A percentile compares a stretch with the other conserved stretches of the same genome.
Conservation (phyloP, 2,329 filamentous ascomycete genomes). For the Sarocladiaceae sp. region DNA sequence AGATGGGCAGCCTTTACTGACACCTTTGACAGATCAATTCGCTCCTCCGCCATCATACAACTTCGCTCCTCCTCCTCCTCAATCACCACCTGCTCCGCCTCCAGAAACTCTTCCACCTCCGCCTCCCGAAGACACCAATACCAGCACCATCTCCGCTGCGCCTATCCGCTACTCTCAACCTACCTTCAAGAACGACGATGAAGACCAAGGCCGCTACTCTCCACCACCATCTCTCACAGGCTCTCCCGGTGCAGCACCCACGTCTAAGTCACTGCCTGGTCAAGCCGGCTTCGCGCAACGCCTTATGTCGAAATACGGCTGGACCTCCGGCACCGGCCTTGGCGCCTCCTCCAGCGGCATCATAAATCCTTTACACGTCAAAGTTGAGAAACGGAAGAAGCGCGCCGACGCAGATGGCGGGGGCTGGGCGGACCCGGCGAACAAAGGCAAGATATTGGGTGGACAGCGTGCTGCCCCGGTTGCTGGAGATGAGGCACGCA, state of each 20-base stretch:
- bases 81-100: conserved; percentile 37
- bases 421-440: conserved; percentile 64
- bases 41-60: conserved; percentile 52
- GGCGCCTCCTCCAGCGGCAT: conserved; percentile 81
- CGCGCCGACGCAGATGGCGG: conserved; percentile 72
- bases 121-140: conserved; percentile 26
- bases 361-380: conserved; percentile 71
- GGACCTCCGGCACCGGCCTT: conserved; percentile 80
- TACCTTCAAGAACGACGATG: conserved; percentile 21
- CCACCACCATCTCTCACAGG: conserved; percentile 42
- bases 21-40: conserved; percentile 43
- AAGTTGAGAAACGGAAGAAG: conserved; percentile 82
- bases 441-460: conserved; percentile 74
- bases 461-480: conserved; percentile 37
- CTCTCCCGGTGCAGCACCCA: conserved; percentile 25
- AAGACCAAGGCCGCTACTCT: conserved; percentile 35
- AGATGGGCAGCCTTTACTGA: conserved; percentile 14
- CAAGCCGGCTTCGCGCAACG: conserved; percentile 81
- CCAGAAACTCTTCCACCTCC: conserved; percentile 36
- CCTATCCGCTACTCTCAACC: conserved; percentile 63
- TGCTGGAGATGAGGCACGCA: conserved; percentile 35
- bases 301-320: conserved; percentile 90
- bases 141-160: conserved; percentile 66
- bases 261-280: conserved; percentile 45
- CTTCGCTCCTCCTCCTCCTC: conserved; percentile 51